Base-by-base conservation (phyloP, 441 rosid genomes). In the Pelargonium citronellum region DNA sequence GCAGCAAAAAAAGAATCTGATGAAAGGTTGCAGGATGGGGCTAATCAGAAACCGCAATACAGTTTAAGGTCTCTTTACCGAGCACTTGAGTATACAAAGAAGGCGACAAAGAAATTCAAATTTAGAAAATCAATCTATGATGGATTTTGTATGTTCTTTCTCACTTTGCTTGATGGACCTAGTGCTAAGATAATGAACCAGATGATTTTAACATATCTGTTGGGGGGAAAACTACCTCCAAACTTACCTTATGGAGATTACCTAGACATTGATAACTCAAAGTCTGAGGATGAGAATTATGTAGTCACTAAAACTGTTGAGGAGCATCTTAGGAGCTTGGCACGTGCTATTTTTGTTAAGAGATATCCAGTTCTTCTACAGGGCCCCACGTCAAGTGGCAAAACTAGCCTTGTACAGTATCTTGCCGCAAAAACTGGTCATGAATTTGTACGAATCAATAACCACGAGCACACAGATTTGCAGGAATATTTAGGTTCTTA, bases 321-420 rank as follows among this genome's bases (percentile, higher is more conserved):
- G 64, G 83, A 83, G 74, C 97, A 92, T 76, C 94, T 95, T 67
- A 80, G 79, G 67, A 95, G 84, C 79, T 81, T 95, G 84, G 89
- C 95, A 0, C 94, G 91, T 63, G 98, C 97, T 70, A 87, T 91
- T 76, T 89, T 86, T 77, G 81, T 92, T 51, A 91, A 82, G 78
- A 89, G 82, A 74, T 92, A 92, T 72, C 98, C 98, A 63, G 96
- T 95, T 78, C 97, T 95, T 16, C 80, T 95, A 73, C 98, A 95
- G 79, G 99, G 99, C 39, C 98, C 98, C 61, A 92, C 98, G 61
- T 95, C 99, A 24, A 91, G 99, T 82, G 99, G 99, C 63, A 95
- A 95, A 75, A 95, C 99, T 70, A 95, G 99, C 81, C 98, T 95
- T 77, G 98, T 95, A 62, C 91, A 87, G 79, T 91, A 92, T 87